Evolutionary conservation across 225 moss, liverwort and hornwort species (phyloP), one percentile per base, ranked within the genome.

Genomic region (Pseudisothecium myosuroides): DNA sequence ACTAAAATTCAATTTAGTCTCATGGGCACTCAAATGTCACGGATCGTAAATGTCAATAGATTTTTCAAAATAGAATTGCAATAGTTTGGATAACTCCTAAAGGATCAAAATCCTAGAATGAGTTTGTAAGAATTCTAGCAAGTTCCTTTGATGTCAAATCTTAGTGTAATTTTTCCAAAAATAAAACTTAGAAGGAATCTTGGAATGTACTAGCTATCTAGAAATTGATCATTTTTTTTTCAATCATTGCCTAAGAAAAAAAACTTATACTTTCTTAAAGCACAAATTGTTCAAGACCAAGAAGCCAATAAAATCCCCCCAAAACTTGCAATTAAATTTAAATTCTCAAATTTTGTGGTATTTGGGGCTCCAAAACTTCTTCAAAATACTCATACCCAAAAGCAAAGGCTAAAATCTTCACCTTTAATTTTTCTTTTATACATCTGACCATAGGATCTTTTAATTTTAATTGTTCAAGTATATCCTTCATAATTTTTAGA

Each of bases 161-260:
- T 56, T 15, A 10, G 0, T 5, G 0, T 9, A 15, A 24, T 54
- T 37, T 36, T 77, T 19, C 5, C 1, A 19, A 34, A 34, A 20
- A n/a, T n/a, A 3, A 2, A 9, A 32, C 1, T 32, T 36, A 22
- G 36, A 77, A 36, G 1, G 24, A 77, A 36, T 54, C 37, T 15
- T 15, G 4, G 6, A 77, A 24, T 55, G 15, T 10, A 55, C 37
- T 23, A 55, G 24, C 16, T 55, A 56, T 10, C 6, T n/a, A 16
- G 14, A 7, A 77, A 37, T 24, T 47, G 11, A 77, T 36, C 10
- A 23, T 36, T 54, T 76, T 24, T 36, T 22, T 37, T 14, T 23
- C 9, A 36, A 24, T 55, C 24, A 37, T 15, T 37, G 5, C 6
- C 10, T 54, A 24, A 26, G n/a, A 16, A 78, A 78, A 78, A 26